phyloP scores from a whole-genome alignment of 78 protist species.

The Planoprotostelium fungivorum region DNA sequence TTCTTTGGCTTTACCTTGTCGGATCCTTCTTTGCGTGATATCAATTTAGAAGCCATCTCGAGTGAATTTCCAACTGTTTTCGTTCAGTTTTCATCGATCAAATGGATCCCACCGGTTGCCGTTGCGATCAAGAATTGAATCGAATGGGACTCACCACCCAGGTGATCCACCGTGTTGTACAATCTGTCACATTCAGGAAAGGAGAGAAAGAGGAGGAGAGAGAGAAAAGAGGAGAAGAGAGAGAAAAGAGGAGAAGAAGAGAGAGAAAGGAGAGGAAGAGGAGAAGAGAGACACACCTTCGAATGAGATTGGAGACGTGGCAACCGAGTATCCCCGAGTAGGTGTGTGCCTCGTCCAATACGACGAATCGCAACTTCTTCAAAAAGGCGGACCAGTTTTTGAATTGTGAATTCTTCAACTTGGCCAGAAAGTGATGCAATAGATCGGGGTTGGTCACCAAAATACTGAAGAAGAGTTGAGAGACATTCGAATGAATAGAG shows the following conservation, averaged over 20 bases:
- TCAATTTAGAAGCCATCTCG: not conserved
- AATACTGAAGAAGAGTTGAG: conserved; percentile 9
- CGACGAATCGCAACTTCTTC: conserved; percentile 17
- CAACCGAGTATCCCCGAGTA: conserved; percentile 61
- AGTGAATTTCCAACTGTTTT: not conserved
- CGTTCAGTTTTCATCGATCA: not conserved
- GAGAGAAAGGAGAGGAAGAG: too few relatives aligned
- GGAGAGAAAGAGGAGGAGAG: too few relatives aligned
- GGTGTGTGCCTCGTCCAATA: conserved; percentile 59
- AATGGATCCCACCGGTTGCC: conserved; percentile 26
- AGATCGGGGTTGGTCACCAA: conserved; percentile 57
- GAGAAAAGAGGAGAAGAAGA: too few relatives aligned
- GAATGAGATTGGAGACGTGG: conserved; percentile 39
- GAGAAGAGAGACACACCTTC: too few relatives aligned
- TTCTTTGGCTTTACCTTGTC: not conserved
- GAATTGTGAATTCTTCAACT: not conserved
- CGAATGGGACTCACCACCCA: not conserved
- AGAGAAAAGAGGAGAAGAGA: too few relatives aligned
- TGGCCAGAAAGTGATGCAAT: conserved; percentile 36
- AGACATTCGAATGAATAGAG: not conserved
- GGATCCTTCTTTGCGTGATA: not conserved
- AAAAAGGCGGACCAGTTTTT: not conserved
- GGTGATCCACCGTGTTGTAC: not conserved
- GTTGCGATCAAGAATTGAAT: conserved; percentile 58
- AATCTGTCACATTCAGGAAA: too few relatives aligned